Evolutionary conservation across 495 filamentous ascomycete species (phyloP).

Genomic region (Margaritispora aquatica): DNA sequence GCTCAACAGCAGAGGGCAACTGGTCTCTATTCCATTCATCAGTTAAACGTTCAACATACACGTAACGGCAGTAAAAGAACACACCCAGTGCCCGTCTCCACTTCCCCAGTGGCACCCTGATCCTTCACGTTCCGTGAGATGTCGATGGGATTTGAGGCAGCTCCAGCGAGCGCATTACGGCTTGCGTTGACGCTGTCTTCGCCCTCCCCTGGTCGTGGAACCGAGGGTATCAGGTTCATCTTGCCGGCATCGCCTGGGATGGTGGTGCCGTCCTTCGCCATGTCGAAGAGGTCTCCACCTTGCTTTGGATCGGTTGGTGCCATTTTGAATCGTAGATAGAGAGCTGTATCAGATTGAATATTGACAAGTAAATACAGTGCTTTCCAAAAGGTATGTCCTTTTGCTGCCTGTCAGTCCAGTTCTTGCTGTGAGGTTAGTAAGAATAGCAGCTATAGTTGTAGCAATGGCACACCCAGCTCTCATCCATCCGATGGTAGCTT

Average conservation of each 20-base stretch:
- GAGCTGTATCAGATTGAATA: background rate
- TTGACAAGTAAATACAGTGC: background rate
- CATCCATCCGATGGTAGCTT: too few relatives aligned
- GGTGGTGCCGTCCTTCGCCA: conserved; percentile 42
- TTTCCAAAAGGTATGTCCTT: too few relatives aligned
- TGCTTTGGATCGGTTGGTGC: conserved; percentile 17
- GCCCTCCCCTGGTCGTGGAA: conserved; percentile 46
- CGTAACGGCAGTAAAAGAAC: too few relatives aligned
- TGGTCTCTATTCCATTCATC: conserved; percentile 22
- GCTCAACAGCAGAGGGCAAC: conserved; percentile 38
- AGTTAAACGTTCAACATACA: background rate
- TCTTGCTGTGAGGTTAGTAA: too few relatives aligned
- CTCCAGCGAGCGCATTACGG: conserved; percentile 25
- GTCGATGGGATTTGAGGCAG: conserved; percentile 46
- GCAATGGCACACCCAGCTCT: too few relatives aligned
- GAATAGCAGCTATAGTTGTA: too few relatives aligned
- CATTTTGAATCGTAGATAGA: background rate
- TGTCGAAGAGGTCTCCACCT: conserved; percentile 38
- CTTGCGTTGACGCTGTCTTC: background rate
- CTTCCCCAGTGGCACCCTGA: conserved; percentile 38
- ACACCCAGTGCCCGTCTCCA: conserved; percentile 43
- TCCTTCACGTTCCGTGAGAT: conserved; percentile 37
- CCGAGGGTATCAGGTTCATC: conserved; percentile 44
- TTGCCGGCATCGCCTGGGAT: conserved; percentile 47
- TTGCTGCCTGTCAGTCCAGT: too few relatives aligned